A percentile compares a stretch with the other conserved stretches of the same genome.
These are phyloP conservation scores for Psilocybe cubensis DNA, from an alignment of 768 basidiomycete genomes.

Conservation along the genomic window DNA sequence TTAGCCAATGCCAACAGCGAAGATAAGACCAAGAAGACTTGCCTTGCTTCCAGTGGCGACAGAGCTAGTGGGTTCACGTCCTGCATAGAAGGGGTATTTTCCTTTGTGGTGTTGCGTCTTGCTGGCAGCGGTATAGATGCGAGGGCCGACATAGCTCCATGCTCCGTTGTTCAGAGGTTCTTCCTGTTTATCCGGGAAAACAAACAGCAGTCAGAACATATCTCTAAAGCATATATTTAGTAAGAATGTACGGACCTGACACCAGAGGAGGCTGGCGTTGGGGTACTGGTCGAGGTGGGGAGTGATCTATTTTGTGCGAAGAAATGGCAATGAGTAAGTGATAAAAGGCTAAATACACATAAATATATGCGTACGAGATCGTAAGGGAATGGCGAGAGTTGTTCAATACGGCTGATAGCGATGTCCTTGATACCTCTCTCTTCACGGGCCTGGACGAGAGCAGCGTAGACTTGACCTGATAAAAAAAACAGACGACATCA, in stretches of 20 bases:
- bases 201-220: background rate
- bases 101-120: conserved; percentile 89
- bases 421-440: conserved; percentile 90
- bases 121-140: conserved; percentile 91
- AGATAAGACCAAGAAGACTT: conserved; percentile 16
- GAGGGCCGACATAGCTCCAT: conserved; percentile 95
- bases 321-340: conserved; percentile 5
- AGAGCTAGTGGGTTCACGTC: conserved; percentile 89
- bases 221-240: background rate
- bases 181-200: conserved; percentile 48
- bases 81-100: conserved; percentile 91
- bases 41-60: conserved; percentile 94
- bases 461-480: conserved; percentile 93
- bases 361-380: conserved; percentile 69
- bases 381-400: conserved; percentile 97
- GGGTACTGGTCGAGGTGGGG: conserved; percentile 97
- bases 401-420: conserved; percentile 93
- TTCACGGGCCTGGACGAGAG: conserved; percentile 88
- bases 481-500: background rate
- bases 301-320: conserved; percentile 61
- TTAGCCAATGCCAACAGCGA: conserved; percentile 14
- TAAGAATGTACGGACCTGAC: conserved; percentile 45
- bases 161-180: conserved; percentile 97
- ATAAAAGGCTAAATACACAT: background rate
- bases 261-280: conserved; percentile 93